A percentile compares a stretch with the other conserved stretches of the same genome.
These are phyloP conservation scores for Clavulina sp. DNA, from an alignment of 768 basidiomycete species.

Conservation along the genomic window DNA sequence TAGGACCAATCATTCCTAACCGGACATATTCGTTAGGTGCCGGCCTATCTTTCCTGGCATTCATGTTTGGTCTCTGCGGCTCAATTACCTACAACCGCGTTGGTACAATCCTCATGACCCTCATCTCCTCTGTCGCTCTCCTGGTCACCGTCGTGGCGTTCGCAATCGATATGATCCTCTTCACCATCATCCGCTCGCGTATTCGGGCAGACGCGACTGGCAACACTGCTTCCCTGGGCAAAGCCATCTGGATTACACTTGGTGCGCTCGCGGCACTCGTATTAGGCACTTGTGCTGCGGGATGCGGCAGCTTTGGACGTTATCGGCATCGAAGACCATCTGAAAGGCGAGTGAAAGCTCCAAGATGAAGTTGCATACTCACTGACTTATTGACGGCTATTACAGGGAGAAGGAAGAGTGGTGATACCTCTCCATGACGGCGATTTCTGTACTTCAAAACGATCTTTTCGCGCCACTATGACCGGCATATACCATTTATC, in stretches of 20 bases:
- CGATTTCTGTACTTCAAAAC: too few relatives aligned
- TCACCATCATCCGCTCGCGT: slow-evolving; percentile 45
- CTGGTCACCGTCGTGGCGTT: slow-evolving; percentile 50
- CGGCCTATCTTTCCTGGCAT: slow-evolving; percentile 43
- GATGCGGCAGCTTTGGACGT: slow-evolving; percentile 48
- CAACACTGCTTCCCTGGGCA: slow-evolving; percentile 40
- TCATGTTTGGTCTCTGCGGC: slow-evolving; percentile 53
- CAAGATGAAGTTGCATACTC: too few relatives aligned
- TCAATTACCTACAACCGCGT: slow-evolving; percentile 36
- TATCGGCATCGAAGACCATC: slow-evolving; percentile 20
- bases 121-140: slow-evolving; percentile 46
- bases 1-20: background rate
- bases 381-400: too few relatives aligned
- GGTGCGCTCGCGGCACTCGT: slow-evolving; percentile 52
- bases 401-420: too few relatives aligned
- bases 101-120: slow-evolving; percentile 63
- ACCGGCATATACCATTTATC: too few relatives aligned
- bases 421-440: too few relatives aligned
- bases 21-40: slow-evolving; percentile 26
- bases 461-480: too few relatives aligned
- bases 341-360: too few relatives aligned
- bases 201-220: slow-evolving; percentile 24
- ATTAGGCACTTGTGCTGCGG: slow-evolving; percentile 45
- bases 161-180: slow-evolving; percentile 67
- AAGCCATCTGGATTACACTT: slow-evolving; percentile 69